phyloP scores from a whole-genome alignment of 805 yeast species.

The Yueomyces sinensis region DNA sequence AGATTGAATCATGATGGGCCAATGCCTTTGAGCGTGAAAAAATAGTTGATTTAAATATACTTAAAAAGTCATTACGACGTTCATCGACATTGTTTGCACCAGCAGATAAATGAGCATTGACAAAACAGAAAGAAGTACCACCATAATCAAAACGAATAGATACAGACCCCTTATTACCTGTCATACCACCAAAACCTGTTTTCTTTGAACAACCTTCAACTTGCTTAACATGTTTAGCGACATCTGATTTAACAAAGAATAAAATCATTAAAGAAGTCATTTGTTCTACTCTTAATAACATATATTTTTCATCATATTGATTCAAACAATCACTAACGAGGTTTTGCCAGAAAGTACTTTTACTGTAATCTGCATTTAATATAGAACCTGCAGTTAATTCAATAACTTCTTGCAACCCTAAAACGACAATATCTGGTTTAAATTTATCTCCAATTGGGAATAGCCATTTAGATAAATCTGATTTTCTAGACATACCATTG shows the following conservation, averaged over 20 bases:
- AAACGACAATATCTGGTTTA: slow-evolving; percentile 69
- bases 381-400: slow-evolving; percentile 89
- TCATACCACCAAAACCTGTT: slow-evolving; percentile 92
- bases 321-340: slow-evolving; percentile 52
- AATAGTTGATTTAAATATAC: slow-evolving; percentile 60
- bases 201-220: slow-evolving; percentile 93
- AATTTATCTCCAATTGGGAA: slow-evolving; percentile 53
- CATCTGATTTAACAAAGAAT: slow-evolving; percentile 43
- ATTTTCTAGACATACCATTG: slow-evolving; percentile 50
- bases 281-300: slow-evolving; percentile 61
- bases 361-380: slow-evolving; percentile 69
- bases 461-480: slow-evolving; percentile 62
- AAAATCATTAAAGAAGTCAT: slow-evolving; percentile 57
- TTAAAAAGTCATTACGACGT: slow-evolving; percentile 71
- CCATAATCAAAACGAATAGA: slow-evolving; percentile 82
- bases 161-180: slow-evolving; percentile 95
- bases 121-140: slow-evolving; percentile 64
- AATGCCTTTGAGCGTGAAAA: slow-evolving; percentile 69
- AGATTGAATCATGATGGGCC: slow-evolving; percentile 70
- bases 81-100: slow-evolving; percentile 75
- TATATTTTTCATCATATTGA: slow-evolving; percentile 36
- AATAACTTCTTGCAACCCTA: slow-evolving; percentile 90
- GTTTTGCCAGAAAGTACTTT: slow-evolving; percentile 68
- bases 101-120: slow-evolving; percentile 90
- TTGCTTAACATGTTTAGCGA: slow-evolving; percentile 45